Evolutionary conservation across 495 filamentous ascomycete genomes (phyloP).

Genomic region (Polyplosphaeria fusca): DNA sequence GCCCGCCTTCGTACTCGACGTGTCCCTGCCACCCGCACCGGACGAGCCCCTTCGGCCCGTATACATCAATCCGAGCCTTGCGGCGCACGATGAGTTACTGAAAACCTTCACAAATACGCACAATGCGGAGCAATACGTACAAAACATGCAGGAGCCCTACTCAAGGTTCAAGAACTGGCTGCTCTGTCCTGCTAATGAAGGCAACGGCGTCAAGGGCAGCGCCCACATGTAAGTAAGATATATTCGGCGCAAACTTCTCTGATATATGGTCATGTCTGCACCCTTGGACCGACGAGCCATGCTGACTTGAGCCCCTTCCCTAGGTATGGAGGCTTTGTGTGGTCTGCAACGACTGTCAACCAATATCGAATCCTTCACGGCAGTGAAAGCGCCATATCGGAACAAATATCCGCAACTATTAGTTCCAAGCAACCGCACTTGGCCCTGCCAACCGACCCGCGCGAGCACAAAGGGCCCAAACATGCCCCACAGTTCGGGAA

Average conservation of each 20-base stretch:
- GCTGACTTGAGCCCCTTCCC: too few species aligned
- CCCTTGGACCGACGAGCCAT: too few species aligned
- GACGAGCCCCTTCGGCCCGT: neutral
- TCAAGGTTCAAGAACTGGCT: constrained; percentile 10
- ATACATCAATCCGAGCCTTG: constrained; percentile 7
- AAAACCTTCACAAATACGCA: neutral
- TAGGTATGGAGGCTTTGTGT: neutral
- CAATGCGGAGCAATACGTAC: neutral
- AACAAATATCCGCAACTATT: too few species aligned
- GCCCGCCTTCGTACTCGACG: constrained; percentile 7
- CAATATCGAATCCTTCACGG: neutral
- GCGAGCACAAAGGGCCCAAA: constrained; percentile 4
- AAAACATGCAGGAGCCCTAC: neutral
- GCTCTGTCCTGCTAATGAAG: neutral
- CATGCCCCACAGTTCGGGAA: neutral
- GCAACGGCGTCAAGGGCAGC: neutral
- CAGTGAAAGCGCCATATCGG: neutral
- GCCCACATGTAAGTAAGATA: constrained; percentile 3
- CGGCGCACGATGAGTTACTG: neutral
- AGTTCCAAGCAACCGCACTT: neutral
- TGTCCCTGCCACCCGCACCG: neutral
- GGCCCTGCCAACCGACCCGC: neutral
- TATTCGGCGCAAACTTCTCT: neutral
- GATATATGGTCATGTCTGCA: too few species aligned
- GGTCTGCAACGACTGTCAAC: neutral